These are phyloP conservation scores for Acanthamoeba castellanii DNA, from an alignment of 208 protist species.

Conservation along the genomic window DNA sequence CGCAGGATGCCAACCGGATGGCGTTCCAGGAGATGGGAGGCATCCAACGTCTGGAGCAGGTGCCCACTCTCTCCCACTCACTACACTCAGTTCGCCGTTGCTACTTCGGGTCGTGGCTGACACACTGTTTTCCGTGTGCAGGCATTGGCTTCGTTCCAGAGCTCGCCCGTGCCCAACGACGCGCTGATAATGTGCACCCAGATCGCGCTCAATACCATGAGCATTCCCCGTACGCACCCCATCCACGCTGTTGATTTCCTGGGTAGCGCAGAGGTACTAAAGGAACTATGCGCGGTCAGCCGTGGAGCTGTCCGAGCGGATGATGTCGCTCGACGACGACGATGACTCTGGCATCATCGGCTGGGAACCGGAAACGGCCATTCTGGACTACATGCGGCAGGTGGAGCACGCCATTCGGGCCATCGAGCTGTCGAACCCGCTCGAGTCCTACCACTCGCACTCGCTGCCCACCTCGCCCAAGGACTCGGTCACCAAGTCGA, in stretches of 20 bases:
- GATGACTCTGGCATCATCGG: neutral
- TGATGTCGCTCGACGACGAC: neutral
- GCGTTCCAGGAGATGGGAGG: constrained; percentile 53
- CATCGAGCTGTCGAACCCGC: constrained; percentile 28
- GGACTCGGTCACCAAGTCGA: neutral
- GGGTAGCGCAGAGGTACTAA: neutral
- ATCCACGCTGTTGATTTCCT: neutral
- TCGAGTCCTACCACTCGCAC: constrained; percentile 49
- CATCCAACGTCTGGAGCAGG: neutral
- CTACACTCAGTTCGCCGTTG: neutral
- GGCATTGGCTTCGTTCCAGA: constrained; percentile 26
- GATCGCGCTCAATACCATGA: constrained; percentile 62
- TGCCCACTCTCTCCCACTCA: neutral
- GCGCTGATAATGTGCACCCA: constrained; percentile 50
- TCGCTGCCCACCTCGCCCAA: constrained; percentile 45
- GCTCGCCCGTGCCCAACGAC: constrained; percentile 44
- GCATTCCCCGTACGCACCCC: constrained; percentile 31
- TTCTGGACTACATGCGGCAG: constrained; percentile 59
- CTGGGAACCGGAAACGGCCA: constrained; percentile 55
- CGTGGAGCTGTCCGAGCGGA: neutral
- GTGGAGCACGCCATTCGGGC: constrained; percentile 36
- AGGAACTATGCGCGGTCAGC: neutral
- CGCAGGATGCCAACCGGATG: constrained; percentile 20
- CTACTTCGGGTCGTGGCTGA: too few species aligned
- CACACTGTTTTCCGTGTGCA: neutral